These are phyloP conservation scores for Nigrograna mackinnonii DNA, from an alignment of 2,329 filamentous ascomycete species.

Conservation along the genomic window DNA sequence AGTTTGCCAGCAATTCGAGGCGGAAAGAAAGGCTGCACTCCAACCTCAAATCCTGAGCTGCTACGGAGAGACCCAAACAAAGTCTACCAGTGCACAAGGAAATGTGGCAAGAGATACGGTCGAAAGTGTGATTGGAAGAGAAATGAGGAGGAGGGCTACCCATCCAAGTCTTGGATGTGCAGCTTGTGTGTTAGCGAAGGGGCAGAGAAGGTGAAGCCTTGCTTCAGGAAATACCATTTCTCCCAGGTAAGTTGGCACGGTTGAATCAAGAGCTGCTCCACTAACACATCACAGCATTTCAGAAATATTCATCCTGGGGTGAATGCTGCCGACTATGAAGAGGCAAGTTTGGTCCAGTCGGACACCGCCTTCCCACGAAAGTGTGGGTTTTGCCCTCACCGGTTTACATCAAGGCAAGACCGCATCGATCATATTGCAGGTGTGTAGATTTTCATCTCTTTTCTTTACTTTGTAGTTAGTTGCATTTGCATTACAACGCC, in stretches of 20 bases:
- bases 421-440: constrained; percentile 42
- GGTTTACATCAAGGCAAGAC: constrained; percentile 36
- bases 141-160: constrained; percentile 42
- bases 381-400: constrained; percentile 41
- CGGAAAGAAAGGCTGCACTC: constrained; percentile 39
- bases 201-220: constrained; percentile 39
- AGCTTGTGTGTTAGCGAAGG: constrained; percentile 33
- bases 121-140: constrained; percentile 44
- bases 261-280: neutral
- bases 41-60: constrained; percentile 30
- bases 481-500: too few relatives aligned
- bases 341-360: constrained; percentile 31
- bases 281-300: constrained; percentile 30
- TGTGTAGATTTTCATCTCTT: constrained; percentile 2
- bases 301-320: constrained; percentile 40
- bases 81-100: constrained; percentile 42
- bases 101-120: constrained; percentile 41
- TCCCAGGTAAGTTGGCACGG: constrained; percentile 18
- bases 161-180: constrained; percentile 38
- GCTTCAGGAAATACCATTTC: constrained; percentile 42
- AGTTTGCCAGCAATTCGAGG: constrained; percentile 22
- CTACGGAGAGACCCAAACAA: constrained; percentile 36
- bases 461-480: neutral
- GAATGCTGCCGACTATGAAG: constrained; percentile 33
- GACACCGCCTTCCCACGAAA: constrained; percentile 38